Conservation (phyloP, 306 rosid genomes). For the Betula pendula region DNA sequence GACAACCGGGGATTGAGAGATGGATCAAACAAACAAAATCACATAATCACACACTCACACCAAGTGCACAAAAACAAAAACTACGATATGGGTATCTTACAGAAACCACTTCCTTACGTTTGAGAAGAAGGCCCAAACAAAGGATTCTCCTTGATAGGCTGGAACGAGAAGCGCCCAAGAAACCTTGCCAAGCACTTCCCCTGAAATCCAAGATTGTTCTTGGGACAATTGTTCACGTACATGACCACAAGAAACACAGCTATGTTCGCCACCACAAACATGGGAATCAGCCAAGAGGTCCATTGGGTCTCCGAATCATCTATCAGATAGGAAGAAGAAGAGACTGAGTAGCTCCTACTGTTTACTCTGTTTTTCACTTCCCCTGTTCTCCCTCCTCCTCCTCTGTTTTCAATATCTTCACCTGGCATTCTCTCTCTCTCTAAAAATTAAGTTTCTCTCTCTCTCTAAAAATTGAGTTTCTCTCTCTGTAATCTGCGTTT, state of each 20-base stretch:
- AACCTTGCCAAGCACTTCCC: slow-evolving; percentile 63
- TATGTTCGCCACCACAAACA: slow-evolving; percentile 64
- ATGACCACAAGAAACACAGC: slow-evolving; percentile 57
- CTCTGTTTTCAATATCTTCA: slow-evolving; percentile 65
- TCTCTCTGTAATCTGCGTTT: slow-evolving; percentile 19
- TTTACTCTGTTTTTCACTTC: slow-evolving; percentile 36
- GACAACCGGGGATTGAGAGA: neutral
- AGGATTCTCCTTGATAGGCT: slow-evolving; percentile 74
- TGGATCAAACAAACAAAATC: neutral
- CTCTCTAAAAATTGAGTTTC: slow-evolving; percentile 15
- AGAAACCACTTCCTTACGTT: slow-evolving; percentile 44
- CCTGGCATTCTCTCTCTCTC: slow-evolving; percentile 36
- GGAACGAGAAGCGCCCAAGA: slow-evolving; percentile 69
- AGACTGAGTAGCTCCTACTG: slow-evolving; percentile 15
- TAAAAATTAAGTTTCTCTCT: slow-evolving; percentile 21
- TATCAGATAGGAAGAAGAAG: slow-evolving; percentile 31
- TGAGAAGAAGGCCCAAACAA: slow-evolving; percentile 80
- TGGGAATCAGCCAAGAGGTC: slow-evolving; percentile 85
- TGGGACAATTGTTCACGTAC: slow-evolving; percentile 77
- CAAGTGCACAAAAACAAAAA: neutral
- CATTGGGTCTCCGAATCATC: slow-evolving; percentile 56
- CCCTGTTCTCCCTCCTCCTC: neutral
- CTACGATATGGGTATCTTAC: neutral
- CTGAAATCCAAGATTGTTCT: slow-evolving; percentile 25
- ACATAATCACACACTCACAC: neutral